These are phyloP conservation scores for Paramecium sexaurelia DNA, from an alignment of 73 alveolate species.

Conservation along the genomic window DNA sequence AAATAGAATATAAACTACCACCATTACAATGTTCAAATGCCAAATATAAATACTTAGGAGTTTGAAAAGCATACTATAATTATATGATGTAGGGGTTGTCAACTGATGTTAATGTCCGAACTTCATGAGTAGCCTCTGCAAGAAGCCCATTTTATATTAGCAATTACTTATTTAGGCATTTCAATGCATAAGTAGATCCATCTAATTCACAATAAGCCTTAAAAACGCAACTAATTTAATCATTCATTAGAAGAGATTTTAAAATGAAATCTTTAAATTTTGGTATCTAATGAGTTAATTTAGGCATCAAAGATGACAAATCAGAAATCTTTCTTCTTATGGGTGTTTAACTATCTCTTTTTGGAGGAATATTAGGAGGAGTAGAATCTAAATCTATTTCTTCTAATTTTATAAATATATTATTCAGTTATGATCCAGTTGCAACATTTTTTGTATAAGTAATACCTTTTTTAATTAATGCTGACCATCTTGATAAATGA, in stretches of 20 bases:
- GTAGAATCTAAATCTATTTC: slow-evolving; percentile 31
- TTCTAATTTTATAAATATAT: slow-evolving; percentile 7
- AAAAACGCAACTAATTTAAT: slow-evolving; percentile 6
- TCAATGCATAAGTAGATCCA: neutral
- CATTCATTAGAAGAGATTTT: neutral
- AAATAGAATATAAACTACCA: slow-evolving; percentile 73
- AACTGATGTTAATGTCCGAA: slow-evolving; percentile 52
- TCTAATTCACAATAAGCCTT: neutral
- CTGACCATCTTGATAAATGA: neutral
- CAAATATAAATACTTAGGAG: slow-evolving; percentile 69
- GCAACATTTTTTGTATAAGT: neutral
- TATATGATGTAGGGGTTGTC: slow-evolving; percentile 76
- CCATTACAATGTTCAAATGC: slow-evolving; percentile 76
- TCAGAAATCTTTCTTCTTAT: neutral
- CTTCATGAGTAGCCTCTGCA: slow-evolving; percentile 59
- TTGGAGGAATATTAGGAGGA: neutral
- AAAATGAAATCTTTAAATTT: slow-evolving; percentile 29
- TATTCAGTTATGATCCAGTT: slow-evolving; percentile 15
- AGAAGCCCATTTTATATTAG: neutral
- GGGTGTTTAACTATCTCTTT: slow-evolving; percentile 30
- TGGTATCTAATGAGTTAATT: neutral
- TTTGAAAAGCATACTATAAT: slow-evolving; percentile 74
- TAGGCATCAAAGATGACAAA: slow-evolving; percentile 16
- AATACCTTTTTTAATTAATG: neutral
- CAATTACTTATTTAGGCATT: neutral